phyloP scores from a whole-genome alignment of 805 yeast species.

The Ogataea ganodermae region DNA sequence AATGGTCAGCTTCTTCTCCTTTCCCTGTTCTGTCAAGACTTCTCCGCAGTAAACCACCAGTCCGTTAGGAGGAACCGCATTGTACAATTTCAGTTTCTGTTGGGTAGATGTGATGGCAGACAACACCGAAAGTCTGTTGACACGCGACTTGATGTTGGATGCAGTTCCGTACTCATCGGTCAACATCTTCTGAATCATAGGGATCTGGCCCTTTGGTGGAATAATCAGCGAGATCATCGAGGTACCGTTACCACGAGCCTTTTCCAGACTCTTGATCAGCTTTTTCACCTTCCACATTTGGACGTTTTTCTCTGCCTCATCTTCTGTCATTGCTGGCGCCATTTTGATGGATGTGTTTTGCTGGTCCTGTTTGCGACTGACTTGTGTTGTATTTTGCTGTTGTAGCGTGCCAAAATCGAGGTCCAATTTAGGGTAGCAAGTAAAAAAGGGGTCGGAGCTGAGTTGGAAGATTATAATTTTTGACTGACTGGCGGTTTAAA shows the following conservation, averaged over 20 bases:
- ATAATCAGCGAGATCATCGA: slow-evolving; percentile 96
- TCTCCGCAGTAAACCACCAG: slow-evolving; percentile 98
- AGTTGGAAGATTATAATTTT: background rate
- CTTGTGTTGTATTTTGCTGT: background rate
- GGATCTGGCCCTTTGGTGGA: slow-evolving; percentile 93
- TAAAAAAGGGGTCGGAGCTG: background rate
- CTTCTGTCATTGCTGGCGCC: slow-evolving; percentile 47
- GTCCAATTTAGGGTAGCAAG: background rate
- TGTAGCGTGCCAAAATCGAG: background rate
- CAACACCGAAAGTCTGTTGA: slow-evolving; percentile 90
- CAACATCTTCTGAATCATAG: slow-evolving; percentile 84
- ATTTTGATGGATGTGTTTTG: slow-evolving; percentile 23
- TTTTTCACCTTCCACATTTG: slow-evolving; percentile 99
- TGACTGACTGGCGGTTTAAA: background rate
- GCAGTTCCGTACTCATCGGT: slow-evolving; percentile 99
- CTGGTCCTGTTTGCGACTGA: background rate
- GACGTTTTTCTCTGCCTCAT: slow-evolving; percentile 94
- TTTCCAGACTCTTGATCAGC: slow-evolving; percentile 81
- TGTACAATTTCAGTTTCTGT: slow-evolving; percentile 90
- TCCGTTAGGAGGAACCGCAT: slow-evolving; percentile 90
- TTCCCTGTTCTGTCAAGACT: slow-evolving; percentile 94
- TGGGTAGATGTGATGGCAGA: slow-evolving; percentile 98
- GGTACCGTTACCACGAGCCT: slow-evolving; percentile 98
- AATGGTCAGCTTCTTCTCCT: slow-evolving; percentile 93
- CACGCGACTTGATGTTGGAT: slow-evolving; percentile 96